Base-by-base conservation (phyloP, 257 asterid species). In the Jacaranda copaia region DNA sequence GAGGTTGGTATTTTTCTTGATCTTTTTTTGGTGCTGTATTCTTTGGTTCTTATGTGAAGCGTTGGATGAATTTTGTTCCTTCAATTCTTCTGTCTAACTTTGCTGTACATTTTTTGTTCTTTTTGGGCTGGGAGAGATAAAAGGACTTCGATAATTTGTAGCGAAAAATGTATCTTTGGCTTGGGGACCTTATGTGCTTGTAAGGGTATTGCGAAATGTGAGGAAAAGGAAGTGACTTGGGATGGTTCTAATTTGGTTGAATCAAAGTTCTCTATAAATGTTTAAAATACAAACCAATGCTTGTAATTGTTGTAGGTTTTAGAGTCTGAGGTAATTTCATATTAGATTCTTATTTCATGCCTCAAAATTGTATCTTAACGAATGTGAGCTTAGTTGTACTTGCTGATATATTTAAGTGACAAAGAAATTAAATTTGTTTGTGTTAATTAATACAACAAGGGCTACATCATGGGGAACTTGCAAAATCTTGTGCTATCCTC, bases 1-100 rank as follows among this genome's bases (percentile, higher is more conserved):
- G 97, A 95, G 99, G 99, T 94, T 43, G 15, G 75, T 52, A 11
- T 40, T 57, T 18, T 59, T 73, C 15, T 4, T 15, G 52, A 38
- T 56, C 74, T 8, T 11, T 56, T 64, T 56, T 15, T 57, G 45
- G 59, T 68, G 25, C 35, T 62, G 42, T 14, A 57, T 32, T 16
- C 32, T 38, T 11, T 19, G 5, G 5, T 10, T 35, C 20, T 70
- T 45, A 1, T 63, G 15, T 68, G 59, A 32, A 13, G 9, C 19
- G 70, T 43, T 75, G 3, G 35, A 5, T 61, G 73, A 38, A 48
- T 61, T 20, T 39, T 18, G 36, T 73, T 10, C 67, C 3, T 12
- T 65, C 48, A 36, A 13, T 15, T 6, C 19, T 25, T 40, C 8
- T 67, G 8, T 18, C 15, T 4, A 20, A 8, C 8, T 71, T 49